phyloP scores from a whole-genome alignment of 345 rosid genomes.

The Melaleuca alternifolia region DNA sequence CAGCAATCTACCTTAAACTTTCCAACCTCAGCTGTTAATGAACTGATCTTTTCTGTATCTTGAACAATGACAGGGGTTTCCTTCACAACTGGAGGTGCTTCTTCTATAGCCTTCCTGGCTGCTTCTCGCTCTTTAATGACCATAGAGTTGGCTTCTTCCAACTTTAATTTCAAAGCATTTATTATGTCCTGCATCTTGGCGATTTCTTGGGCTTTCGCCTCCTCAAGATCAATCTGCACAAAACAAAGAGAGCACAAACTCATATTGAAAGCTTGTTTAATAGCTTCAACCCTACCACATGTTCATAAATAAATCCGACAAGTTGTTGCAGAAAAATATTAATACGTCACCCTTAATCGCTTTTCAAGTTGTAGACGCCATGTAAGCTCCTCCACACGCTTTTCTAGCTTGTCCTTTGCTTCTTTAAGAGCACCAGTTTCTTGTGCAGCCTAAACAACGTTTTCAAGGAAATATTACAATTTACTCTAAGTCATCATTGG shows the following conservation, averaged over 20 bases:
- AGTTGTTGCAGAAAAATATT: background rate
- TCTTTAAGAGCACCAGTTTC: slow-evolving; percentile 95
- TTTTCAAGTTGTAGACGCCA: slow-evolving; percentile 95
- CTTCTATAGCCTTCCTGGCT: slow-evolving; percentile 72
- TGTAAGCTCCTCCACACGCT: slow-evolving; percentile 97
- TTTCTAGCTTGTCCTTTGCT: slow-evolving; percentile 90
- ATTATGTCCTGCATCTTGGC: slow-evolving; percentile 62
- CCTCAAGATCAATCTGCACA: slow-evolving; percentile 84
- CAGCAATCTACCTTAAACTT: slow-evolving; percentile 51
- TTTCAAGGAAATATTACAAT: background rate
- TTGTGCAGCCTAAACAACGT: slow-evolving; percentile 59
- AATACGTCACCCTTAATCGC: slow-evolving; percentile 67
- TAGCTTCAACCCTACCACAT: background rate
- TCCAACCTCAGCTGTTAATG: slow-evolving; percentile 56
- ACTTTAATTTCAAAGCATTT: slow-evolving; percentile 43
- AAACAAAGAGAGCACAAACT: background rate
- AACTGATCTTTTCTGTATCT: slow-evolving; percentile 64
- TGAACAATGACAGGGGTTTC: slow-evolving; percentile 72
- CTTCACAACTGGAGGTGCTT: slow-evolving; percentile 61
- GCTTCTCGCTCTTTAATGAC: slow-evolving; percentile 76
- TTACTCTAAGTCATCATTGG: background rate
- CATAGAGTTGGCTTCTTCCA: slow-evolving; percentile 51
- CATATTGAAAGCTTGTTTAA: background rate
- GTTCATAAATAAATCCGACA: background rate
- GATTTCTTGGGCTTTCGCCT: slow-evolving; percentile 73